phyloP scores from a whole-genome alignment of 345 rosid genomes.

The Gossypium sturtianum region DNA sequence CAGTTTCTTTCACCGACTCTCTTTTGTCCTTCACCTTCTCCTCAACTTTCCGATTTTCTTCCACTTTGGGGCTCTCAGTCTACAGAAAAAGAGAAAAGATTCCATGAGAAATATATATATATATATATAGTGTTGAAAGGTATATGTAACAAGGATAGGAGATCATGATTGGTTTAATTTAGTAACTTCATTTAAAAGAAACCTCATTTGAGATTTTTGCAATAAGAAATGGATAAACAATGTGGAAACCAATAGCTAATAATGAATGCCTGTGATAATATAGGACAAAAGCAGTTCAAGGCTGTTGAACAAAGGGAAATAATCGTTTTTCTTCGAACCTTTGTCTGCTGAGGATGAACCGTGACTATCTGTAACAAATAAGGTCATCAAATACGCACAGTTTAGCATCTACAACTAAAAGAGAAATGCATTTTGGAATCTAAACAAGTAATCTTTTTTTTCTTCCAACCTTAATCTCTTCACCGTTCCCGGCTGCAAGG shows the following conservation, averaged over 20 bases:
- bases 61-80: background rate
- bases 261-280: background rate
- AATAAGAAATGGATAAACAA: background rate
- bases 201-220: background rate
- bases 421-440: background rate
- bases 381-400: constrained; percentile 16
- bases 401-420: background rate
- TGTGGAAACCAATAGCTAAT: background rate
- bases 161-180: background rate
- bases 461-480: constrained; percentile 46
- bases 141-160: background rate
- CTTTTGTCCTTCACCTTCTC: constrained; percentile 32
- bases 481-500: constrained; percentile 68
- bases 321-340: constrained; percentile 37
- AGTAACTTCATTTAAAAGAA: background rate
- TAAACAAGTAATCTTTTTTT: background rate
- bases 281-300: constrained; percentile 1
- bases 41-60: constrained; percentile 22
- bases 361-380: constrained; percentile 33
- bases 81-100: background rate
- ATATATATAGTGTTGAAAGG: background rate
- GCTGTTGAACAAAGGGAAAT: background rate
- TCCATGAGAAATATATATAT: background rate
- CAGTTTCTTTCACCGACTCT: constrained; percentile 34
- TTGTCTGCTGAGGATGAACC: constrained; percentile 44